Percentiles rank a stretch among this genome's conserved stretches.
Evolutionary conservation across 352 stramenopile species (phyloP).

Genomic region (Globisporangium iwayamae): DNA sequence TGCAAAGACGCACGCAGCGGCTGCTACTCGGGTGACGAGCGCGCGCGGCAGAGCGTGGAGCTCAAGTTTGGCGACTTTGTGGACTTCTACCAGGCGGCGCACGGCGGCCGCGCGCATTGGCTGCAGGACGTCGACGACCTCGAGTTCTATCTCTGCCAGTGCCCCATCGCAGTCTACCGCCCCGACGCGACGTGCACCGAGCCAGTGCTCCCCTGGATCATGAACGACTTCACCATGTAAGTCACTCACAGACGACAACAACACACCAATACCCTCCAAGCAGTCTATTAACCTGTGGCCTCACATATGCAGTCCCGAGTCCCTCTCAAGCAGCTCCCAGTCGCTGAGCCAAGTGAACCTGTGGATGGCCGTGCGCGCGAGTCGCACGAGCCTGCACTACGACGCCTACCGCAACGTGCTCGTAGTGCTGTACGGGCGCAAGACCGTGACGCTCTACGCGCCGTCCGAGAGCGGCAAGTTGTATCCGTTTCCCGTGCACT

Average conservation of each 20-base stretch:
- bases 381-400: constrained; percentile 73
- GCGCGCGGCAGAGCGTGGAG: constrained; percentile 59
- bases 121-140: constrained; percentile 64
- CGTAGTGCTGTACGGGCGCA: constrained; percentile 64
- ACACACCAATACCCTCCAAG: not conserved
- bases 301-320: constrained; percentile 29
- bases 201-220: constrained; percentile 44
- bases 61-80: constrained; percentile 84
- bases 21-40: constrained; percentile 63
- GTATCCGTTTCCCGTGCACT: constrained; percentile 59
- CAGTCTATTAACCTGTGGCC: not conserved
- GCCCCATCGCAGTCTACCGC: constrained; percentile 56
- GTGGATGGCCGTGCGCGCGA: constrained; percentile 66
- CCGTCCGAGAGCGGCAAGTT: constrained; percentile 51
- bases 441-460: constrained; percentile 68
- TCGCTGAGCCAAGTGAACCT: constrained; percentile 80
- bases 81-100: constrained; percentile 56
- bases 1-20: constrained; percentile 45
- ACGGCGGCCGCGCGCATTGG: constrained; percentile 49
- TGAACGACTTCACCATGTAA: constrained; percentile 62
- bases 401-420: constrained; percentile 82
- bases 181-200: constrained; percentile 41
- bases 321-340: constrained; percentile 25
- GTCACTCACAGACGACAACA: constrained; percentile 4
- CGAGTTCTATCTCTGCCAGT: constrained; percentile 83